These are phyloP conservation scores for Syncephalastrum contaminatum DNA, from an alignment of 371 early-diverging fungal species.

Conservation along the genomic window DNA sequence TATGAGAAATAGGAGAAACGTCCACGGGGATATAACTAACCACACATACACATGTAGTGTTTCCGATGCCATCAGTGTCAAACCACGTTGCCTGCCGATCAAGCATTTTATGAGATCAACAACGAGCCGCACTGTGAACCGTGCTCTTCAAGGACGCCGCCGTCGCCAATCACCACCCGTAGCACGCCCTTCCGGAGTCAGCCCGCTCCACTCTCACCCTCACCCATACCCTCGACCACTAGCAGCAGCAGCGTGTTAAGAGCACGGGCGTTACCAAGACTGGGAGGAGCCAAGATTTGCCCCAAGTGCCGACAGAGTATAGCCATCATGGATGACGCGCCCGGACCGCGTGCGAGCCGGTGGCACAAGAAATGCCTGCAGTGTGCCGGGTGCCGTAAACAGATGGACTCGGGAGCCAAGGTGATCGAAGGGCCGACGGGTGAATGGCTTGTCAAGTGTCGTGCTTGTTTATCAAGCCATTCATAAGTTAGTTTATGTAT, in stretches of 20 bases:
- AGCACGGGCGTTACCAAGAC: conserved; percentile 33
- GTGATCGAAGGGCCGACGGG: conserved; percentile 37
- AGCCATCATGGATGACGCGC: conserved; percentile 56
- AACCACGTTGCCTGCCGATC: conserved; percentile 49
- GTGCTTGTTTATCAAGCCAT: conserved; percentile 28
- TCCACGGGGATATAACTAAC: neutral
- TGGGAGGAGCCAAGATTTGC: conserved; percentile 57
- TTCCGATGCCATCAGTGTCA: conserved; percentile 46
- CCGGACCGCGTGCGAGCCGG: conserved; percentile 55
- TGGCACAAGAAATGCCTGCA: conserved; percentile 66
- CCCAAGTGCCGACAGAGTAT: conserved; percentile 51
- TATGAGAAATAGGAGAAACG: conserved; percentile 3
- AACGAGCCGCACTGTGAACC: conserved; percentile 55
- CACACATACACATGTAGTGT: conserved; percentile 10
- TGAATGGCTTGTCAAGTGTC: conserved; percentile 45
- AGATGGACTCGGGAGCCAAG: conserved; percentile 57
- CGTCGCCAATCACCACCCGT: neutral
- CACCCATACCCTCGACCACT: neutral
- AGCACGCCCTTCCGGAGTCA: neutral
- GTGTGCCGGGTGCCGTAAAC: conserved; percentile 53
- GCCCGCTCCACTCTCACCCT: conserved; percentile 1
- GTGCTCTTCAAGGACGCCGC: conserved; percentile 25
- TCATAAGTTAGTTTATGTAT: neutral
- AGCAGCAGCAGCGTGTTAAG: conserved; percentile 13
- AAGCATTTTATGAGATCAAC: conserved; percentile 59